Evolutionary conservation across 306 rosid species (phyloP).

Genomic region (Prunus persica): DNA sequence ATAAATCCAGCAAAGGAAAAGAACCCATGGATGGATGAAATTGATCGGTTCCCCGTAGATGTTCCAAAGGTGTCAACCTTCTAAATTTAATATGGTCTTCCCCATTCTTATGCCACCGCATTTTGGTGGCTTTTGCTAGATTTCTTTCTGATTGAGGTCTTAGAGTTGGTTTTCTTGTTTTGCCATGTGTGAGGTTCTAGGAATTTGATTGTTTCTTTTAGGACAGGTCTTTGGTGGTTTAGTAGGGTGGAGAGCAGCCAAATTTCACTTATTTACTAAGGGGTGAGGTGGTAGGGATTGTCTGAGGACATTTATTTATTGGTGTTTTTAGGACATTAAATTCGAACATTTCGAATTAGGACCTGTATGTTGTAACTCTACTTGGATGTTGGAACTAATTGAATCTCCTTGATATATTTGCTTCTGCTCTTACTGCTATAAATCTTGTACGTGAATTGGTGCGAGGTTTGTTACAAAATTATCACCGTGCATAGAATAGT

Average conservation of each 20-base stretch:
- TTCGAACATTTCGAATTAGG: slow-evolving; percentile 3
- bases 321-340: background rate
- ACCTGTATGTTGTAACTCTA: background rate
- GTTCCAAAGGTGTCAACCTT: slow-evolving; percentile 68
- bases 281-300: background rate
- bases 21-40: slow-evolving; percentile 83
- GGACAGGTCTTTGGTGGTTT: slow-evolving; percentile 17
- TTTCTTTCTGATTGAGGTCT: slow-evolving; percentile 10
- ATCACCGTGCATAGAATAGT: background rate
- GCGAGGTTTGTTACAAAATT: background rate
- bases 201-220: slow-evolving; percentile 24
- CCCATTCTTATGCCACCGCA: slow-evolving; percentile 16
- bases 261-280: background rate
- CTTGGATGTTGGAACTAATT: background rate
- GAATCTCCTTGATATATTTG: background rate
- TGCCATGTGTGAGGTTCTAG: slow-evolving; percentile 12
- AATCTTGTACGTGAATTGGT: background rate
- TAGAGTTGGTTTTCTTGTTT: slow-evolving; percentile 21
- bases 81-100: slow-evolving; percentile 20
- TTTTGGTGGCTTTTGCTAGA: slow-evolving; percentile 29
- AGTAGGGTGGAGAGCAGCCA: slow-evolving; percentile 16
- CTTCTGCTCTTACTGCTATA: background rate
- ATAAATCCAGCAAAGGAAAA: slow-evolving; percentile 69
- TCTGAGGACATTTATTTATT: background rate
- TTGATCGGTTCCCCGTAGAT: slow-evolving; percentile 64